Evolutionary conservation across 2,329 filamentous ascomycete species (phyloP).

Genomic region (Cryphonectria radicalis): DNA sequence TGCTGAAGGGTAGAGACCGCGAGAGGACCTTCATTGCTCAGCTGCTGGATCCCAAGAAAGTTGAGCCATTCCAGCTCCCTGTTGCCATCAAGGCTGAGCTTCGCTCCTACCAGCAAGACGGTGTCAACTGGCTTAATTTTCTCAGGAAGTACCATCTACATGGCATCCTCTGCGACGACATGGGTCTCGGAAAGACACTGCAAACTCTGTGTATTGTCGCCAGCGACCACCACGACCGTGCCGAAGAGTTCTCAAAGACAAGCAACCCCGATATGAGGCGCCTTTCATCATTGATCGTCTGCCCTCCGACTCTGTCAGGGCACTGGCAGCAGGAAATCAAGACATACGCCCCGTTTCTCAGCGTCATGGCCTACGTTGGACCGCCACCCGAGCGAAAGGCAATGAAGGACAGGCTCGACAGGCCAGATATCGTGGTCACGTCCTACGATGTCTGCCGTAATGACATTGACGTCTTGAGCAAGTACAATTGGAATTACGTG

Average conservation of each 20-base stretch:
- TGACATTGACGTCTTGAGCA: constrained; percentile 81
- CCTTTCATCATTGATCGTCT: constrained; percentile 91
- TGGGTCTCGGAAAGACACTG: constrained; percentile 97
- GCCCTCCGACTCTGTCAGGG: constrained; percentile 91
- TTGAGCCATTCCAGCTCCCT: constrained; percentile 90
- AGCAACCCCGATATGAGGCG: constrained; percentile 76
- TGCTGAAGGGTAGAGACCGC: constrained; percentile 87
- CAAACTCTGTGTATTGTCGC: constrained; percentile 98
- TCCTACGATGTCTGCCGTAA: constrained; percentile 98
- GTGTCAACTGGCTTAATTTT: constrained; percentile 98
- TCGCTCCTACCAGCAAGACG: constrained; percentile 96
- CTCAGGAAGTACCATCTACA: constrained; percentile 98
- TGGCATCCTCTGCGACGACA: constrained; percentile 97
- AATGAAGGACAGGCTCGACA: constrained; percentile 69
- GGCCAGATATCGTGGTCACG: constrained; percentile 92
- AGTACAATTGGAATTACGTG: constrained; percentile 94
- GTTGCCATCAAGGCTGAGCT: constrained; percentile 97
- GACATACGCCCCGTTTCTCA: constrained; percentile 92
- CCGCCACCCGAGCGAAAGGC: constrained; percentile 79
- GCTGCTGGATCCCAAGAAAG: constrained; percentile 94
- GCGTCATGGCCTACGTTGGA: constrained; percentile 87
- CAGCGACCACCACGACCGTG: constrained; percentile 92
- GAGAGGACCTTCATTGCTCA: constrained; percentile 97
- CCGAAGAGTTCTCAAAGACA: constrained; percentile 86
- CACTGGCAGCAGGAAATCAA: constrained; percentile 99